Conservation (phyloP, 108 stramenopile species). For the Cyclotella kingstonii region DNA sequence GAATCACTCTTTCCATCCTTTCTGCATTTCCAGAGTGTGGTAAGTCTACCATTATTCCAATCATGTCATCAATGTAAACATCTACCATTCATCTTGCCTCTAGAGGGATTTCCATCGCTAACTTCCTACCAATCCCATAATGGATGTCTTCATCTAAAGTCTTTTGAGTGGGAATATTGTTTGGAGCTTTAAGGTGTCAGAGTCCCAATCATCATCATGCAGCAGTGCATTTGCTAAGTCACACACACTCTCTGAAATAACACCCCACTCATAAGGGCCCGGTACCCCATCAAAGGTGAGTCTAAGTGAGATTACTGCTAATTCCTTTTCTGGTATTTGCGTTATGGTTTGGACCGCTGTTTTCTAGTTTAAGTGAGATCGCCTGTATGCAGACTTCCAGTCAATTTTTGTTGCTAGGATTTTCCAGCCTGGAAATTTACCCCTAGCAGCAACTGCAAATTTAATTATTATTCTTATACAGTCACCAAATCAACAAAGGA, state of each 20-base stretch:
- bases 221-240: conserved; percentile 13
- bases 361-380: conserved; percentile 2
- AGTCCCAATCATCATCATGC: neutral
- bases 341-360: conserved; percentile 12
- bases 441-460: neutral
- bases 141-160: neutral
- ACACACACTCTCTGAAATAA: conserved; percentile 1
- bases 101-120: neutral
- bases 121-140: neutral
- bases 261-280: conserved; percentile 6
- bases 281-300: conserved; percentile 22
- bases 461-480: neutral
- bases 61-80: neutral
- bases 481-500: neutral
- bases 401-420: conserved; percentile 9
- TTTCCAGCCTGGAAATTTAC: neutral
- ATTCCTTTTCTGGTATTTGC: neutral
- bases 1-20: neutral
- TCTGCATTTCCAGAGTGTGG: conserved; percentile 2
- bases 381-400: neutral
- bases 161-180: neutral
- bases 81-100: neutral
- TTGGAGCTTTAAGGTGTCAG: neutral
- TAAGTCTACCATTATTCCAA: neutral
- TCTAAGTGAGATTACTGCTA: conserved; percentile 12